Base-by-base conservation (phyloP, 2,329 filamentous ascomycete genomes). In the Ilyonectria sp. region DNA sequence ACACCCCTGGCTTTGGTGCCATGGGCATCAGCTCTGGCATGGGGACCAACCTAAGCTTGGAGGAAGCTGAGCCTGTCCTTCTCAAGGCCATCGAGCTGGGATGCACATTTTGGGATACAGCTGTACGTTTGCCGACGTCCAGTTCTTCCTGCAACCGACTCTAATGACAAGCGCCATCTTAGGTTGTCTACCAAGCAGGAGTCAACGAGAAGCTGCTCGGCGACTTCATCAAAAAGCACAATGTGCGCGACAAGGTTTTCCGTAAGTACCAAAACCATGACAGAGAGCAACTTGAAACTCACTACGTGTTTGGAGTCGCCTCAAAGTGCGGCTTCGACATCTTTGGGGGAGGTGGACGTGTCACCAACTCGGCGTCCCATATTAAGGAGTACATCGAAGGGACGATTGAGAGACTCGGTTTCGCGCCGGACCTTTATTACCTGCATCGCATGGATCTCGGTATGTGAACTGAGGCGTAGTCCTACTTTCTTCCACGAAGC, bases 171-270 rank as follows among this genome's bases (percentile, higher is more conserved):
- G n/a, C 43, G 19, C 19, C 7, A 46, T 44, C 15, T 21, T 40
- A 43, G 83, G 83, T 86, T 26, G 78, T 82, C 5, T 86, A 86
- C 65, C 73, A 79, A 71, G 80, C 80, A 2, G 84, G 84, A 37
- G 79, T 85, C 11, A 86, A 87, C 53, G 85, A 86, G 61, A 85
- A 84, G 74, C 79, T 86, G 0, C 75, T 86, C 0, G 85, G 84
- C 4, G 83, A 86, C 37, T 86, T 86, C 66, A 85, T 86, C 67
- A 74, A 81, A 23, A 86, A 86, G 71, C 84, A 86, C 74, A 84
- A 86, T 53, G 78, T 84, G 8, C 82, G 85, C 2, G 84, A 86
- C 63, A 85, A 86, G 68, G 49, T 86, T 17, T 86, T 86, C 67
- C 73, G 83, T 84, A 66, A 58, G 82, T 76, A 19, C 2, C 17